phyloP scores from a whole-genome alignment of 768 basidiomycete species.

The Xerocomellus chrysenteron region DNA sequence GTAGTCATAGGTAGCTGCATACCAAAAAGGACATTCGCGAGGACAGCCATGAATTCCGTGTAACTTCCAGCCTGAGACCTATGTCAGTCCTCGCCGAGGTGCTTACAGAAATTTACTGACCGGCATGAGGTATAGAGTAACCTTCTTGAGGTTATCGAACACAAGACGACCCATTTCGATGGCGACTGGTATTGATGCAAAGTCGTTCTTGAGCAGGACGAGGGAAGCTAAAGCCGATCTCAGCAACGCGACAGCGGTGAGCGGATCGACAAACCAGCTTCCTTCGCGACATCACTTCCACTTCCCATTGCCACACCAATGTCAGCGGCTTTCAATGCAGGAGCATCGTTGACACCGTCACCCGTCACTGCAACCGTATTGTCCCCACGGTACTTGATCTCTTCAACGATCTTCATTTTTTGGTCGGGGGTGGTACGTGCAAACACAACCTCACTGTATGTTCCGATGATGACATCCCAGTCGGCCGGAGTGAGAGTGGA shows the following conservation, averaged over 20 bases:
- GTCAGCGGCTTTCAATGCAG: conserved; percentile 52
- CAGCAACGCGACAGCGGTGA: background rate
- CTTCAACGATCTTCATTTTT: conserved; percentile 57
- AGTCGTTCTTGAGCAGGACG: conserved; percentile 56
- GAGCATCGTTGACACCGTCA: conserved; percentile 56
- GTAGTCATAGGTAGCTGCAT: conserved; percentile 57
- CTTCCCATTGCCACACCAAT: conserved; percentile 55
- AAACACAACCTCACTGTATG: conserved; percentile 49
- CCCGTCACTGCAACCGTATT: conserved; percentile 55
- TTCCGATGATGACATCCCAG: conserved; percentile 40
- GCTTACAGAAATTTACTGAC: conserved; percentile 18
- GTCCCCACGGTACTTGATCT: conserved; percentile 46
- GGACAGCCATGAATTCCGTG: conserved; percentile 57
- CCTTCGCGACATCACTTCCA: conserved; percentile 51
- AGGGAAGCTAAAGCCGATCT: conserved; percentile 32
- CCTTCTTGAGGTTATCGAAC: conserved; percentile 58
- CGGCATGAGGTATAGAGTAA: conserved; percentile 44
- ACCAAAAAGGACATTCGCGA: conserved; percentile 56
- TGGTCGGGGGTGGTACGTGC: conserved; percentile 57
- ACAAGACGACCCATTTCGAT: conserved; percentile 59
- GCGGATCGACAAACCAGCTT: conserved; percentile 41
- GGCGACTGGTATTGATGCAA: conserved; percentile 55
- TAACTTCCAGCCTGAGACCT: conserved; percentile 47
- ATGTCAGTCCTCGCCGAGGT: background rate
- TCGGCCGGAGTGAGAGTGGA: conserved; percentile 34